Percentiles rank a stretch among this genome's conserved stretches.
These are phyloP conservation scores for Pulveroboletus sp. DNA, from an alignment of 1,284 basidiomycete species.

Conservation along the genomic window DNA sequence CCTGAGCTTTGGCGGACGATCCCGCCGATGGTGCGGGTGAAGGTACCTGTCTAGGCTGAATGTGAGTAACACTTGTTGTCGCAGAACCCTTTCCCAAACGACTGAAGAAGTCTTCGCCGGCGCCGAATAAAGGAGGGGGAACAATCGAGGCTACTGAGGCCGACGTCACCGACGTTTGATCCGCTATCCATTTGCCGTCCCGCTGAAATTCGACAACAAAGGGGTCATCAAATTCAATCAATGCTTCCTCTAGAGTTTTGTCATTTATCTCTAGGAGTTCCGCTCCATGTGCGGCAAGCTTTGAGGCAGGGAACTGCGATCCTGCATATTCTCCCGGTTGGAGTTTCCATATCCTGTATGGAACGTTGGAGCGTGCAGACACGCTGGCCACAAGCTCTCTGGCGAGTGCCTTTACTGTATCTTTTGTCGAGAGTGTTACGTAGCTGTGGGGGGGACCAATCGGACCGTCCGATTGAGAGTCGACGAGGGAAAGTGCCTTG, in stretches of 20 bases:
- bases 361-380: constrained; percentile 29
- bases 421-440: constrained; percentile 49
- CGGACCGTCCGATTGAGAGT: constrained; percentile 23
- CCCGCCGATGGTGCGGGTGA: constrained; percentile 23
- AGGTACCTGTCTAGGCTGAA: constrained; percentile 27
- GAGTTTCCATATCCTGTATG: constrained; percentile 61
- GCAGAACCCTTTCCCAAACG: constrained; percentile 34
- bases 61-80: constrained; percentile 24
- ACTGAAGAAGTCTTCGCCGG: constrained; percentile 56
- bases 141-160: constrained; percentile 18
- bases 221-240: constrained; percentile 54
- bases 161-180: constrained; percentile 19
- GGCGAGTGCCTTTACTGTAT: constrained; percentile 43
- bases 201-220: constrained; percentile 65
- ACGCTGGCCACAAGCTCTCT: constrained; percentile 37
- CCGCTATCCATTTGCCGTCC: constrained; percentile 49
- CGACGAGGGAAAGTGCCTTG: constrained; percentile 51
- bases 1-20: constrained; percentile 25
- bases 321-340: constrained; percentile 39
- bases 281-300: constrained; percentile 38
- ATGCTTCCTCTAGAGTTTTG: constrained; percentile 55
- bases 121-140: constrained; percentile 50
- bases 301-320: constrained; percentile 37
- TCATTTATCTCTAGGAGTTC: constrained; percentile 36
- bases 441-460: constrained; percentile 28